Evolutionary conservation across 2,329 filamentous ascomycete genomes (phyloP).

Genomic region (Plenodomus lindquistii): DNA sequence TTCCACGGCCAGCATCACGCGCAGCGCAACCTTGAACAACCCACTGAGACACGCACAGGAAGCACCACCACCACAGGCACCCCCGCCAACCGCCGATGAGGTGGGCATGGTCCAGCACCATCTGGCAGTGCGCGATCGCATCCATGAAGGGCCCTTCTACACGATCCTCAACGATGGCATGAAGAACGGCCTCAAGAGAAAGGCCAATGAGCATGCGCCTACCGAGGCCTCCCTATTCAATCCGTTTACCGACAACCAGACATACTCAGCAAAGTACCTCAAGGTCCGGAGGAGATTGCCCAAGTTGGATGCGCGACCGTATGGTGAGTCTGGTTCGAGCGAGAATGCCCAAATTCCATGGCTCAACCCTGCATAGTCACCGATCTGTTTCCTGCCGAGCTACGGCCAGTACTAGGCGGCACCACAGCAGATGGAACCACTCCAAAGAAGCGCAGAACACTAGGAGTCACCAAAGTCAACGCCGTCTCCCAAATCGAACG

Average conservation of each 20-base stretch:
- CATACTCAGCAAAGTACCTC: slow-evolving; percentile 62
- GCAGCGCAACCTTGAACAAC: slow-evolving; percentile 5
- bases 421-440: slow-evolving; percentile 20
- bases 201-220: slow-evolving; percentile 43
- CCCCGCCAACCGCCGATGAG: slow-evolving; percentile 51
- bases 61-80: slow-evolving; percentile 41
- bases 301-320: slow-evolving; percentile 57
- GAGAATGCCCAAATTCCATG: neutral
- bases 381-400: slow-evolving; percentile 62
- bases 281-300: slow-evolving; percentile 61
- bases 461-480: slow-evolving; percentile 39
- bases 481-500: slow-evolving; percentile 42
- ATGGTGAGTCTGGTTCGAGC: slow-evolving; percentile 50
- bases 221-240: slow-evolving; percentile 53
- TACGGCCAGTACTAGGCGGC: slow-evolving; percentile 58
- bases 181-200: slow-evolving; percentile 47
- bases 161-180: slow-evolving; percentile 56
- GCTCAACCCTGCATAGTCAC: slow-evolving; percentile 49
- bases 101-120: slow-evolving; percentile 54
- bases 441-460: slow-evolving; percentile 38
- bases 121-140: slow-evolving; percentile 56
- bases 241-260: slow-evolving; percentile 65
- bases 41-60: slow-evolving; percentile 32
- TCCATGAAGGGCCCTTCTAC: slow-evolving; percentile 65
- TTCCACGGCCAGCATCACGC: neutral